Base-by-base conservation (phyloP, 768 basidiomycete genomes). In the Suillus brevipes region DNA sequence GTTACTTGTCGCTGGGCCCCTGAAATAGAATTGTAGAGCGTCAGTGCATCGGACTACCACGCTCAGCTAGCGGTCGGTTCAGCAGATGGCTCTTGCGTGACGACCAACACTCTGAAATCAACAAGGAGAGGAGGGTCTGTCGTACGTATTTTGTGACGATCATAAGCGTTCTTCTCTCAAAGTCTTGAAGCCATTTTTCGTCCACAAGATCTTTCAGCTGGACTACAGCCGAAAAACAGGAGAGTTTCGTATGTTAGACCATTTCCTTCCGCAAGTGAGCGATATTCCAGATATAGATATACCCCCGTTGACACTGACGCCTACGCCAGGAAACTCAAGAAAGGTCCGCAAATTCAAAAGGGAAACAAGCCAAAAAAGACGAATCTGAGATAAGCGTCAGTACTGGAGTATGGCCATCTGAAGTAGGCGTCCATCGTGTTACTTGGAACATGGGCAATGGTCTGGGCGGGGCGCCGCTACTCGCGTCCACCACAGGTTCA, bases 201-300 rank as follows among this genome's bases (percentile, higher is more conserved):
- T 87, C 18, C 89, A 92, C 74, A 89, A 87, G 74, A 82, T 97
- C 20, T 97, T 87, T 70, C 91, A 92, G 72, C 82, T 99, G 61
- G 97, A 99, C 76, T 94, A 92, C 70, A 94, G 87, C 69, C 87
- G 90, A 47, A 85, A 82, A 8, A 85, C 85, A 0, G 85, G 86
- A 25, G 87, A 92, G 65, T 95, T 85, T 73, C 83, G 96, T 28
- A 94, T 98, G 89, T 77, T 95, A n/a, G 97, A 99, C 64, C 85
- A 86, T 28, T 88, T 97, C 69, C 75, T 90, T 8, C 93, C 95
- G 2, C 85, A 88, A 77, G 95, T 88, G 59, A 45, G 67, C 67
- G 23, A 40, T 8, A 55, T n/a, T 57, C 20, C 16, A 14, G 10
- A 36, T 28, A 28, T 9, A 14, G 10, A 36, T 28, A 28, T 9